These are phyloP conservation scores for Lanmaoa rubissima DNA, from an alignment of 768 basidiomycete species.

Conservation along the genomic window DNA sequence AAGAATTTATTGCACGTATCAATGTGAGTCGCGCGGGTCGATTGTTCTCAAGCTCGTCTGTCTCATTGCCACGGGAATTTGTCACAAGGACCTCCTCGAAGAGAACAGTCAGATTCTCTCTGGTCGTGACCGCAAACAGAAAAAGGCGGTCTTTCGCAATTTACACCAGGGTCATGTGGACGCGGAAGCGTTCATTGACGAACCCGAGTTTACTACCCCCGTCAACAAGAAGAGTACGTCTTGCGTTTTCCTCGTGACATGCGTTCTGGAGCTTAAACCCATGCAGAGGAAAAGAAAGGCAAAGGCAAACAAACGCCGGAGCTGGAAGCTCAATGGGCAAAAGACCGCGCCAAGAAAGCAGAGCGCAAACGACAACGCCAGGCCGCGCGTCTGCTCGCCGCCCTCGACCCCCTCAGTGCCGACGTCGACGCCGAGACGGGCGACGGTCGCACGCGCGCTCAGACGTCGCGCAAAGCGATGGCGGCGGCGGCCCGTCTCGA, in stretches of 20 bases:
- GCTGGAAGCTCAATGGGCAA: conserved; percentile 70
- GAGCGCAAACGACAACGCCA: conserved; percentile 64
- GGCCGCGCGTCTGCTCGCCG: conserved; percentile 50
- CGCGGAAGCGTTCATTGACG: conserved; percentile 28
- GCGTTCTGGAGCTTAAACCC: not conserved
- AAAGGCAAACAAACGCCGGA: conserved; percentile 29
- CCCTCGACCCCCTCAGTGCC: conserved; percentile 58
- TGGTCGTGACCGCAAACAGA: conserved; percentile 44
- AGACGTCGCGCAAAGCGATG: conserved; percentile 58
- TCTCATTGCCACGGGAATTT: conserved; percentile 34
- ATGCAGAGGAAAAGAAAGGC: conserved; percentile 32
- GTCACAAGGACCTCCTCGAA: conserved; percentile 56
- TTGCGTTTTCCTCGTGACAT: not conserved
- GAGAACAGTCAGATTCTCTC: conserved; percentile 50
- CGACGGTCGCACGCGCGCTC: not conserved
- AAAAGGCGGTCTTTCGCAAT: conserved; percentile 58
- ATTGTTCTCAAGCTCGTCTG: not conserved
- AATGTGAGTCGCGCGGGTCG: conserved; percentile 43
- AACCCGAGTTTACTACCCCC: conserved; percentile 20
- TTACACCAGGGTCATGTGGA: conserved; percentile 55
- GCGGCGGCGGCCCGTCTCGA: conserved; percentile 52
- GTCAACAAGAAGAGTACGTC: conserved; percentile 49
- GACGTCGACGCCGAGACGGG: not conserved
- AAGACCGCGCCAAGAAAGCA: conserved; percentile 83
- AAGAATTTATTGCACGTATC: conserved; percentile 53